These are phyloP conservation scores for Mimosa pudica DNA, from an alignment of 306 rosid genomes.

Conservation along the genomic window DNA sequence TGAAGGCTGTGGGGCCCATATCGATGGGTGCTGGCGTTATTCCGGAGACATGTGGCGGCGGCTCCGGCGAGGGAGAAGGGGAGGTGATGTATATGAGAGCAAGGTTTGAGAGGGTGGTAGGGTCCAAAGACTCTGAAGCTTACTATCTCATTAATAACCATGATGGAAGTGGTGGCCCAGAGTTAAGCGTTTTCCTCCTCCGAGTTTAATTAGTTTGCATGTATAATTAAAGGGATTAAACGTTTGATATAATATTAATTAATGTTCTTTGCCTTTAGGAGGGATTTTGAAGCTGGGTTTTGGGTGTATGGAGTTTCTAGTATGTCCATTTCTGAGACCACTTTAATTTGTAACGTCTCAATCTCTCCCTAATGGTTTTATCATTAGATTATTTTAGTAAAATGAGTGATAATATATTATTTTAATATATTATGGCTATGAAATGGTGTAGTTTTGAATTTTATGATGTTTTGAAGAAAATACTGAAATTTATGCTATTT, in stretches of 20 bases:
- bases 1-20: constrained; percentile 78
- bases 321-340: no score
- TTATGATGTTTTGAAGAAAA: no score
- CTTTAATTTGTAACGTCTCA: no score
- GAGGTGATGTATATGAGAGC: constrained; percentile 96
- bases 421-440: no score
- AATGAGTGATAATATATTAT: no score
- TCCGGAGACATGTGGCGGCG: constrained; percentile 42
- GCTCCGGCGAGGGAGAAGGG: constrained; percentile 62
- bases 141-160: constrained; percentile 87
- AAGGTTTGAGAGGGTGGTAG: constrained; percentile 78
- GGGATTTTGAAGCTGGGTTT: not conserved
- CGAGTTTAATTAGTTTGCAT: constrained; percentile 47
- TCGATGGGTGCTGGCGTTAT: constrained; percentile 91
- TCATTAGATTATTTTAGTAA: no score
- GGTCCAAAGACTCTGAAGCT: constrained; percentile 89
- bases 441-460: no score
- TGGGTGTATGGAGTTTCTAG: no score
- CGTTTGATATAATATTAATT: no score
- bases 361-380: no score
- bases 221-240: no score
- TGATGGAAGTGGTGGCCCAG: constrained; percentile 79
- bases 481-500: no score
- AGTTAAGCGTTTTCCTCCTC: constrained; percentile 79
- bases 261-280: not conserved